Evolutionary conservation across 768 basidiomycete species (phyloP).

Genomic region (Kwoniella bestiolae): DNA sequence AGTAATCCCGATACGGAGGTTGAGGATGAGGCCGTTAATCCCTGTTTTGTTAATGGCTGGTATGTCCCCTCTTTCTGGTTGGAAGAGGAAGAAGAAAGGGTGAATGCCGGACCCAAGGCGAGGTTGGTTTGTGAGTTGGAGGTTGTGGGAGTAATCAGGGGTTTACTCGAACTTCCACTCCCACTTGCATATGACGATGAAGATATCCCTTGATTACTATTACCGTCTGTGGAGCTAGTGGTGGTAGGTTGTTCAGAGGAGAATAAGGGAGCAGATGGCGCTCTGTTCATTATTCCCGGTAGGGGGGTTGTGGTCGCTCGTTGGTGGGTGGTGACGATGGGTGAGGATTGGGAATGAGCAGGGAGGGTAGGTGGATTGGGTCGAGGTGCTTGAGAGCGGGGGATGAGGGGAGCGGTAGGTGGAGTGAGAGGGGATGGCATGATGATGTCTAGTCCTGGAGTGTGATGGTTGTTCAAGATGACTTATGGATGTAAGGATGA

Average conservation of each 20-base stretch:
- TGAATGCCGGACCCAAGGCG: constrained; percentile 6
- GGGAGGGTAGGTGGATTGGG: constrained; percentile 9
- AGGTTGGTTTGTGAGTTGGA: neutral
- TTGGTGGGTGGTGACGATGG: constrained; percentile 8
- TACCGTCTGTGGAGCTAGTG: neutral
- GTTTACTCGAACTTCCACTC: constrained; percentile 12
- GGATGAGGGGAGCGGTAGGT: constrained; percentile 13
- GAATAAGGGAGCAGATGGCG: constrained; percentile 9
- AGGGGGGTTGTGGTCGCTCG: neutral
- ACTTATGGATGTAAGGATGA: too few species aligned
- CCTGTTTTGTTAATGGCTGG: constrained; percentile 7
- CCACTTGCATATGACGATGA: neutral
- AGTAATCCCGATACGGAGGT: constrained; percentile 29
- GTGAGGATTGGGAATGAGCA: constrained; percentile 18
- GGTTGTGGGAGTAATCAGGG: constrained; percentile 3
- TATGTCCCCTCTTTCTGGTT: neutral
- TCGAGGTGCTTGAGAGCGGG: constrained; percentile 25
- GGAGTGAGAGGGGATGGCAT: constrained; percentile 29
- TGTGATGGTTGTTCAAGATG: too few species aligned
- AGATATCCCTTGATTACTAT: neutral
- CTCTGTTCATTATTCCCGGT: neutral
- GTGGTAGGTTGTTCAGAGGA: neutral
- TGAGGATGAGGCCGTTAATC: constrained; percentile 23
- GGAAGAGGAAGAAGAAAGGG: neutral
- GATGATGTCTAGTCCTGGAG: constrained; percentile 8